Evolutionary conservation across 2,329 filamentous ascomycete genomes (phyloP).

Genomic region (Ilyonectria destructans): DNA sequence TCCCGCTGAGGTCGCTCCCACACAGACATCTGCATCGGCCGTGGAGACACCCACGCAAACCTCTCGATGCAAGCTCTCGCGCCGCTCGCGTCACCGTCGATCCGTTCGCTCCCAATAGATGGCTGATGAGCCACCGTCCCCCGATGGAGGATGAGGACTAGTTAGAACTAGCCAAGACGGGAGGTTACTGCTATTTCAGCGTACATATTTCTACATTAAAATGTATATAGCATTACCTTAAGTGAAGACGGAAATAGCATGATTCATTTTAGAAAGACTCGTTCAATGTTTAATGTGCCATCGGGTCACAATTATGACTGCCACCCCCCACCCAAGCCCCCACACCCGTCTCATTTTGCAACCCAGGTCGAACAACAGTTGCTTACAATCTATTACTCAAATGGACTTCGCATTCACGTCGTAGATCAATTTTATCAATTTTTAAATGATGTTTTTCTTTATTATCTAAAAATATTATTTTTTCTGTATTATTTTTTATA

Average conservation of each 20-base stretch:
- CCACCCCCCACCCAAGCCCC: too few relatives aligned
- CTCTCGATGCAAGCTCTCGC: constrained; percentile 21
- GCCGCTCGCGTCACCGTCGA: neutral
- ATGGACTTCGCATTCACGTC: too few relatives aligned
- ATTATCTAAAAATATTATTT: too few relatives aligned
- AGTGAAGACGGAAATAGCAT: neutral
- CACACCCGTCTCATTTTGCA: too few relatives aligned
- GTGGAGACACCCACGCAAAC: constrained; percentile 10
- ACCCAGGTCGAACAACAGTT: too few relatives aligned
- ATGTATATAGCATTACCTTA: neutral
- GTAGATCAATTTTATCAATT: too few relatives aligned
- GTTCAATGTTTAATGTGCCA: neutral
- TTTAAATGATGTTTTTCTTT: too few relatives aligned
- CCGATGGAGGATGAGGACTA: neutral
- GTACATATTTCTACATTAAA: constrained; percentile 9
- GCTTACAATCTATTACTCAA: too few relatives aligned
- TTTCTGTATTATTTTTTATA: too few relatives aligned
- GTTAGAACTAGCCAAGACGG: neutral
- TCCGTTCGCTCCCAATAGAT: neutral
- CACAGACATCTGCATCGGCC: neutral
- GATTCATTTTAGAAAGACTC: neutral
- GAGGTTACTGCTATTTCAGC: constrained; percentile 6
- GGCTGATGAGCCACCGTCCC: neutral
- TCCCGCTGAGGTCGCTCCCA: constrained; percentile 1
- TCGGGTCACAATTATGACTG: too few relatives aligned